Conservation (phyloP, 305 asterid species). For the Fraxinus sp. region DNA sequence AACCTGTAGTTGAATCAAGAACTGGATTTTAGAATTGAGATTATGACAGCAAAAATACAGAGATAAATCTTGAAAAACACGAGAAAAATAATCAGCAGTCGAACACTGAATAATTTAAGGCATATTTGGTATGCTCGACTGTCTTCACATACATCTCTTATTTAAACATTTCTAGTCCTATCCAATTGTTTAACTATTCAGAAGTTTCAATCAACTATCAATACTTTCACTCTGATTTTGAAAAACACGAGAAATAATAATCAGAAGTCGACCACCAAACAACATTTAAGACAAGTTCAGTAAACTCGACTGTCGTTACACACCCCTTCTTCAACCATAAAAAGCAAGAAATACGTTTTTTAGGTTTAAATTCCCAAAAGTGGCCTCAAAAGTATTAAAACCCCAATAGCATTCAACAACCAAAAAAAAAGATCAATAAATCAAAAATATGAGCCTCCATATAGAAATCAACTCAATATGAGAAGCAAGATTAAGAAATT, state of each 20-base stretch:
- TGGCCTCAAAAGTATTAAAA: background rate
- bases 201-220: background rate
- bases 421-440: background rate
- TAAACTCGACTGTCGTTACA: background rate
- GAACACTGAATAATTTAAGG: background rate
- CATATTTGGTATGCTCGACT: background rate
- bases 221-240: background rate
- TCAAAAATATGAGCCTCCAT: background rate
- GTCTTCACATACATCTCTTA: background rate
- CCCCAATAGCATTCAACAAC: background rate
- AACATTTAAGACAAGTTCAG: background rate
- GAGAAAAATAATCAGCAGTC: background rate
- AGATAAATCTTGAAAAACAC: background rate
- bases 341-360: background rate
- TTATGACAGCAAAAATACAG: background rate
- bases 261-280: background rate
- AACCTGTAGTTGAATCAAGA: conserved; percentile 46
- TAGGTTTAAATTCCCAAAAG: background rate
- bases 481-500: background rate
- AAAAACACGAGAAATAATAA: too few relatives aligned
- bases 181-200: background rate
- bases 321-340: background rate
- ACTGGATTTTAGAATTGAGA: background rate
- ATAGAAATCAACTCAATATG: background rate
- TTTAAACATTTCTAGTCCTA: background rate